Evolutionary conservation across 2,329 filamentous ascomycete species (phyloP).

Genomic region (Amauroascus verrucosus): DNA sequence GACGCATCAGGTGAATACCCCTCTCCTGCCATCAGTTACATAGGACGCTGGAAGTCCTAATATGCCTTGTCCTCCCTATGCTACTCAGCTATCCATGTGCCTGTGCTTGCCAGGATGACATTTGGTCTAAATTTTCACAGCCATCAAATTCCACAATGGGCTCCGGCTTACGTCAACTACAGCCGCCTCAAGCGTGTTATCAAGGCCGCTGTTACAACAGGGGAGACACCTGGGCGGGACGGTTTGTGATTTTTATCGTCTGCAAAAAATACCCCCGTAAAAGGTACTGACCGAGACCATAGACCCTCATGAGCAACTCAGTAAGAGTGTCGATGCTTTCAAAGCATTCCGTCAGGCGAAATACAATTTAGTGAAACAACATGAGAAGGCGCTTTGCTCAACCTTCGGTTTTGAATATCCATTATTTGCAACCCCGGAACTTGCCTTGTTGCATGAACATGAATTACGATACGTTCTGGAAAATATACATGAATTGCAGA

Average conservation of each 20-base stretch:
- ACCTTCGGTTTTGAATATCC: neutral
- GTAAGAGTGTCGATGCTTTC: neutral
- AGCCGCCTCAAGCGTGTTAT: constrained; percentile 19
- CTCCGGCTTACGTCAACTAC: constrained; percentile 23
- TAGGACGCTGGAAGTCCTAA: no score
- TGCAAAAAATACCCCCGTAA: no score
- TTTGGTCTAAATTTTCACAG: constrained; percentile 24
- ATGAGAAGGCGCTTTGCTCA: constrained; percentile 4
- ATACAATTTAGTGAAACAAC: neutral
- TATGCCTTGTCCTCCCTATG: no score
- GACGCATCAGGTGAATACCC: neutral
- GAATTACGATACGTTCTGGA: constrained; percentile 1
- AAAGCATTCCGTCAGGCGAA: constrained; percentile 4
- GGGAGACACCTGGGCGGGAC: neutral
- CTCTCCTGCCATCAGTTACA: neutral
- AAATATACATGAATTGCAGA: constrained; percentile 9
- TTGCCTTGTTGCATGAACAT: neutral
- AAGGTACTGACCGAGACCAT: neutral
- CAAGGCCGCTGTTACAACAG: neutral
- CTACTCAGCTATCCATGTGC: neutral
- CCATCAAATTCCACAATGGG: constrained; percentile 23
- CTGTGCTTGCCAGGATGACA: constrained; percentile 19
- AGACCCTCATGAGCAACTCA: constrained; percentile 5
- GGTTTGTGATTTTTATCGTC: constrained; percentile 14
- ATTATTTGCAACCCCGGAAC: neutral